Conservation (phyloP, 192 early-diverging fungal genomes). For the Backusella psychrophila region DNA sequence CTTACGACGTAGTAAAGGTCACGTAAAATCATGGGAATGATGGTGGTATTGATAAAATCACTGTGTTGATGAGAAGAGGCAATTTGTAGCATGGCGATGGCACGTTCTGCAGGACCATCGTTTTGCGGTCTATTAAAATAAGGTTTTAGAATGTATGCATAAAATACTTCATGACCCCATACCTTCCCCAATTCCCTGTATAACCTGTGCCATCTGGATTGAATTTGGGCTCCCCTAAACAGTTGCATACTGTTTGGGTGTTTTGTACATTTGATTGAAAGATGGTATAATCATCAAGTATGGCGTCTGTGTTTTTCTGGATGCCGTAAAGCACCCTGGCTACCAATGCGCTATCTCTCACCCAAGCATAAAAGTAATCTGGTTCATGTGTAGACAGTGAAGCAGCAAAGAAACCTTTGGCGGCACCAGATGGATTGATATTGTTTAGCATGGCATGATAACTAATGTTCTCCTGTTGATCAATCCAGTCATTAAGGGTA, state of each 20-base stretch:
- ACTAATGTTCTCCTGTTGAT: neutral
- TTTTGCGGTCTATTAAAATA: slow-evolving; percentile 57
- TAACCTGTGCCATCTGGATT: slow-evolving; percentile 52
- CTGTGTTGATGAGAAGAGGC: neutral
- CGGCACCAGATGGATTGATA: slow-evolving; percentile 23
- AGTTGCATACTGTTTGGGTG: slow-evolving; percentile 23
- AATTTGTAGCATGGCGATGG: slow-evolving; percentile 38
- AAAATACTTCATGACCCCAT: neutral
- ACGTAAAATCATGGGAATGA: slow-evolving; percentile 33
- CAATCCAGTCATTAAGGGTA: slow-evolving; percentile 4
- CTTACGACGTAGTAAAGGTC: slow-evolving; percentile 62
- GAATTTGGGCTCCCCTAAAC: slow-evolving; percentile 67
- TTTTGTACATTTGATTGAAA: slow-evolving; percentile 37
- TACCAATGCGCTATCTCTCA: slow-evolving; percentile 46
- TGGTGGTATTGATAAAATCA: neutral
- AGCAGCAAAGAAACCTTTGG: slow-evolving; percentile 27
- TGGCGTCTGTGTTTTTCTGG: slow-evolving; percentile 20
- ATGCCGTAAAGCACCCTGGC: neutral
- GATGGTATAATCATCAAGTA: slow-evolving; percentile 29
- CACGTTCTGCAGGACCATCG: slow-evolving; percentile 65
- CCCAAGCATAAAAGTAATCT: slow-evolving; percentile 80
- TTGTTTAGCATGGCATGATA: slow-evolving; percentile 14
- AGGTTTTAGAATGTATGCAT: neutral
- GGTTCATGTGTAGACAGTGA: slow-evolving; percentile 36
- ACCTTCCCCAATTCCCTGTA: slow-evolving; percentile 48